Evolutionary conservation across 176 grass and related monocot species (phyloP), one percentile per base, ranked within the genome.

Genomic region (Triticum urartu): DNA sequence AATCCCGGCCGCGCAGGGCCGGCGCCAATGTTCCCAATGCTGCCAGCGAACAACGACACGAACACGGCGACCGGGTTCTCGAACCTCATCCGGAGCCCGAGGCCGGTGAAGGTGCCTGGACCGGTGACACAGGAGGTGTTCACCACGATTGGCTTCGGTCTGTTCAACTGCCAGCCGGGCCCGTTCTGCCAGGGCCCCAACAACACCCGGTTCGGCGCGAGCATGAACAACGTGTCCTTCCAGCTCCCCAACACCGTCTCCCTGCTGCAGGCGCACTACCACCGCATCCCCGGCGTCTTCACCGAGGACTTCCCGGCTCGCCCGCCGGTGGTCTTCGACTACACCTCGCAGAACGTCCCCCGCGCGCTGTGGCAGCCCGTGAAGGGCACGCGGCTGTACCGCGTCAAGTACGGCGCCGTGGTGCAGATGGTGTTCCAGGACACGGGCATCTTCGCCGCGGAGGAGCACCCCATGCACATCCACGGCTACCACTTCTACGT

Each of bases 161-260:
- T 94, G 0, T 87, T 94, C 85, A 88, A 79, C 79, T 98, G 96
- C 83, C 85, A 14, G 1, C 94, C 80, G 0, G 79, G 79, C 25
- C 87, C 84, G 34, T 85, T 72, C 71, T 98, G 96, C 86, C 86
- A 87, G 64, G 93, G 91, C 30, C 91, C 92, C 34, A 95, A 95
- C 33, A 91, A 88, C 64, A 91, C 90, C 71, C 88, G 89, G 11
- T 89, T 98, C 40, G 88, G 25, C 60, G 93, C 92, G 12, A 98
- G 91, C 92, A 98, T 95, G 87, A 98, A 95, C 90, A 98, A 98
- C 85, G 85, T 95, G 32, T 98, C 96, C 0, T 98, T 98, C 85
- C 84, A 90, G 70, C 86, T 92, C 17, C 96, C 93, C 2, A 78
- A 34, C 43, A 91, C 86, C 52, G 5, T 94, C 6, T 94, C 92